These are phyloP conservation scores for Phytopythium boreale DNA, from an alignment of 352 stramenopile genomes.

Conservation along the genomic window DNA sequence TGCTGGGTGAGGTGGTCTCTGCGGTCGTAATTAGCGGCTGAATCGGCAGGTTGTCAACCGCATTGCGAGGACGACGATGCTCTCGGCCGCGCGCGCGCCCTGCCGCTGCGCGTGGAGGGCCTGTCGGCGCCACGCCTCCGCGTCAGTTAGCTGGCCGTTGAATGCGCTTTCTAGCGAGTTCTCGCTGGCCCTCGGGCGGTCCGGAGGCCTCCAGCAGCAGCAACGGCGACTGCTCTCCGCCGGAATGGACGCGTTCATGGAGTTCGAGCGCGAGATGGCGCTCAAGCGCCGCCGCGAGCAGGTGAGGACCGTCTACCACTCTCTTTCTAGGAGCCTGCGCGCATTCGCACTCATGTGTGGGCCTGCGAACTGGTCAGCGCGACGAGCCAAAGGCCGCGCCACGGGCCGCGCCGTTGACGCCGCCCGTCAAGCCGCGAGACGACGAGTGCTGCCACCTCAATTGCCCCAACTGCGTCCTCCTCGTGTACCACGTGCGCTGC, in stretches of 20 bases:
- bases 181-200: neutral
- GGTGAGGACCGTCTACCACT: constrained; percentile 10
- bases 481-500: constrained; percentile 72
- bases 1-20: neutral
- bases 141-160: neutral
- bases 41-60: neutral
- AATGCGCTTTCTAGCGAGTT: neutral
- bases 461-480: constrained; percentile 84
- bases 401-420: constrained; percentile 32
- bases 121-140: constrained; percentile 9
- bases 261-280: constrained; percentile 83
- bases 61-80: neutral
- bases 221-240: constrained; percentile 21
- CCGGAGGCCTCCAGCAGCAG: constrained; percentile 6
- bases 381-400: constrained; percentile 15
- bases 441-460: constrained; percentile 84
- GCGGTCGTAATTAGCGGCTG: neutral
- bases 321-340: neutral
- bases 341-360: neutral
- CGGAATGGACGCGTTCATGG: constrained; percentile 82
- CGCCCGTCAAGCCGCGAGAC: constrained; percentile 61
- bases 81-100: constrained; percentile 13
- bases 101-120: constrained; percentile 15
- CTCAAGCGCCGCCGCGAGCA: constrained; percentile 49
- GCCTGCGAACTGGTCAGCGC: constrained; percentile 14